A percentile compares a stretch with the other conserved stretches of the same genome.
phyloP scores from a whole-genome alignment of 2,329 filamentous ascomycete genomes.

The Ambrosiella beaveri region DNA sequence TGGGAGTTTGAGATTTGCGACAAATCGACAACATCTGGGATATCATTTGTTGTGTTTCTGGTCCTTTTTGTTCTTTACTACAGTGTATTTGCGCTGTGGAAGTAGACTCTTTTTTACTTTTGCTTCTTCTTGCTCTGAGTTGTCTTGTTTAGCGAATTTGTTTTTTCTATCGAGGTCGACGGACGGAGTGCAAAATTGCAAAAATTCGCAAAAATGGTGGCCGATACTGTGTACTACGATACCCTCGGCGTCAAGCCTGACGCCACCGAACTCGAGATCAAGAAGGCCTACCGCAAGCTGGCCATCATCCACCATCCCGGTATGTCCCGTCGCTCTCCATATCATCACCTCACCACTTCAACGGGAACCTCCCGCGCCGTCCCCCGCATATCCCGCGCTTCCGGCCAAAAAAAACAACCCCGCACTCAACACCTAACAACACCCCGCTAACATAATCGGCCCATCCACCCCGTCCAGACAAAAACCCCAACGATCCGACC shows the following conservation, averaged over 20 bases:
- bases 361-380: not conserved
- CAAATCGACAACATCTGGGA: no score
- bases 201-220: constrained; percentile 44
- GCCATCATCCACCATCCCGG: constrained; percentile 87
- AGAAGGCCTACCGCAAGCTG: constrained; percentile 88
- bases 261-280: constrained; percentile 82
- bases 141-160: no score
- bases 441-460: constrained; percentile 1
- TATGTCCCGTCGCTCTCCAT: constrained; percentile 22
- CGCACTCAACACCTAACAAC: no score
- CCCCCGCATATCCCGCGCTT: not conserved
- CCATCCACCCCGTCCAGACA: constrained; percentile 40
- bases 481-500: constrained; percentile 90
- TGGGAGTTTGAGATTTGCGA: not conserved
- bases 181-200: no score
- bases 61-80: no score
- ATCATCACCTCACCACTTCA: not conserved
- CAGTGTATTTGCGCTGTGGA: no score
- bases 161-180: no score
- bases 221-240: constrained; percentile 80
- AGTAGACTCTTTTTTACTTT: no score
- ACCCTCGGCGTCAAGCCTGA: constrained; percentile 67
- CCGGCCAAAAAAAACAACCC: no score
- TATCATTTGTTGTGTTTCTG: no score
- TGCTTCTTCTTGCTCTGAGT: no score